Base-by-base conservation (phyloP, 371 early-diverging fungal genomes). In the Mucor plumbeus region DNA sequence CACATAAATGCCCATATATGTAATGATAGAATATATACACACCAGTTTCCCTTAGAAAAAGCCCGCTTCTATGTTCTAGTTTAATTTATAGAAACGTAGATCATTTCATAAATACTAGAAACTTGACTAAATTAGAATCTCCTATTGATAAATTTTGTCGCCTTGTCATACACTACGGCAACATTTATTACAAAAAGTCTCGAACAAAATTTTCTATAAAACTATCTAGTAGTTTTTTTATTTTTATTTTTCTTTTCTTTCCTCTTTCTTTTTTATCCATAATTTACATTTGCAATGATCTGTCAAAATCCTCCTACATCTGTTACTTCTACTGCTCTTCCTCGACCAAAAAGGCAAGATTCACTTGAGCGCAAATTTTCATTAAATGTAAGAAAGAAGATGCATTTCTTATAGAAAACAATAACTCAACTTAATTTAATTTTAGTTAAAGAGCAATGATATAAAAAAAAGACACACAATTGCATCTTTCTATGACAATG, bases 391-490 rank as follows among this genome's bases (percentile, higher is more conserved):
- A 55, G 33, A 15, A 15, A 0, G 17, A n/a, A 5, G 0, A 44
- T 44, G 5, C n/a, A 9, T 31, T 3, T 5, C 3, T 55, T 7
- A 55, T 7, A n/a, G 9, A 11, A 10, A 15, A 55, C 3, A 15
- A 5, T 35, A 34, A 55, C 13, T 55, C 21, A 33, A 31, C 35
- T 0, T 11, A 1, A 4, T 8, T 14, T 6, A 4, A 5, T 11
- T 44, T 33, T 33, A 55, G 55, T 34, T 35, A 55, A 31, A 55
- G 35, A 55, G 35, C 35, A 55, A 55, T 55, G 35, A 55, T 35
- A 55, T 55, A 17, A 55, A n/a, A 0, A 55, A 55, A 17, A 55
- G 35, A 55, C 55, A 55, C 17, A 55, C 55, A 31, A 55, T 55
- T 55, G 13, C 55, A 55, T 55, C 55, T 15, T 35, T 55, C 9